Percentiles rank a stretch among this genome's conserved stretches.
Conservation (phyloP, 2,329 filamentous ascomycete species). For the Paecilomyces fulvus region DNA sequence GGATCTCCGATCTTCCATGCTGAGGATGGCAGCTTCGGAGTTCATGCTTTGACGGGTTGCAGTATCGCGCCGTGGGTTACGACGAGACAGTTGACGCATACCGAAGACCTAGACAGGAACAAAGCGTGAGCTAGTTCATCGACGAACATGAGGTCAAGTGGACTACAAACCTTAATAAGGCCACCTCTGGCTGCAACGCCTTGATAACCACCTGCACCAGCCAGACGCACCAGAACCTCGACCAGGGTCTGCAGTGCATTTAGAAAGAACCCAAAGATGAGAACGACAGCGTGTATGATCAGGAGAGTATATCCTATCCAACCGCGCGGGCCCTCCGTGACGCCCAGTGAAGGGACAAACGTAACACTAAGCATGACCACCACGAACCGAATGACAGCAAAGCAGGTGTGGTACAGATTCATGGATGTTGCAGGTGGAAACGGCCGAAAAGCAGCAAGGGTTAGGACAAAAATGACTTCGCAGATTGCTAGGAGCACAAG, state of each 20-base stretch:
- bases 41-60: constrained; percentile 70
- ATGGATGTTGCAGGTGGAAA: constrained; percentile 90
- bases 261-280: constrained; percentile 87
- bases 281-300: constrained; percentile 70
- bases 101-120: constrained; percentile 60
- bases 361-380: constrained; percentile 69
- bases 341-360: constrained; percentile 74
- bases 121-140: background rate
- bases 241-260: constrained; percentile 85
- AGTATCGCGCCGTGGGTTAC: constrained; percentile 51
- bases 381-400: constrained; percentile 67
- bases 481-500: constrained; percentile 87
- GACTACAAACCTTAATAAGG: constrained; percentile 56
- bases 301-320: constrained; percentile 95
- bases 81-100: constrained; percentile 75
- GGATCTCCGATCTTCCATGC: constrained; percentile 57
- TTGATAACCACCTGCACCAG: constrained; percentile 73
- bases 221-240: constrained; percentile 74
- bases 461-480: constrained; percentile 82
- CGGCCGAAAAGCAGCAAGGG: constrained; percentile 79
- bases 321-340: constrained; percentile 70
- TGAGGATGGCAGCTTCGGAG: constrained; percentile 73
- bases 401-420: constrained; percentile 90
- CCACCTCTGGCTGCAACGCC: constrained; percentile 66
- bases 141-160: constrained; percentile 1